These are phyloP conservation scores for Cucumis hystrix DNA, from an alignment of 306 rosid genomes.

Conservation along the genomic window DNA sequence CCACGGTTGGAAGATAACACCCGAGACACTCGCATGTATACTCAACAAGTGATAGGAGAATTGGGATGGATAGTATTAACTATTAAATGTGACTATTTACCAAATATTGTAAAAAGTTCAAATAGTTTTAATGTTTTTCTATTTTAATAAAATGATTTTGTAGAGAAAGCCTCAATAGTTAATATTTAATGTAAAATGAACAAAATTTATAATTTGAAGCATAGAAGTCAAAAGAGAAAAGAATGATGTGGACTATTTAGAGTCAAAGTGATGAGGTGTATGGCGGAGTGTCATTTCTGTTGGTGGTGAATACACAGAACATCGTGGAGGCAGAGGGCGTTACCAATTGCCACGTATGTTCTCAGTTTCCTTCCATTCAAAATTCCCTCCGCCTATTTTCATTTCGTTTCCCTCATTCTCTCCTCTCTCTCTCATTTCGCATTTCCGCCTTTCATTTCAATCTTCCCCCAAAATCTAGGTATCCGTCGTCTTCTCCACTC, in stretches of 20 bases:
- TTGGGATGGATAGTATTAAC: too few relatives aligned
- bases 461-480: slow-evolving; percentile 8
- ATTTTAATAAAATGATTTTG: too few relatives aligned
- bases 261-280: neutral
- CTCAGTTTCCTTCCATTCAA: neutral
- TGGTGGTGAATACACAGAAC: neutral
- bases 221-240: neutral
- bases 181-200: neutral
- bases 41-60: too few relatives aligned
- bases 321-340: slow-evolving; percentile 13
- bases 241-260: neutral
- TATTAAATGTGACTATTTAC: too few relatives aligned
- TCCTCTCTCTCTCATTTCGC: neutral
- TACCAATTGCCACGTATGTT: slow-evolving; percentile 26
- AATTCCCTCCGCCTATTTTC: neutral
- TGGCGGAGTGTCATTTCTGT: neutral
- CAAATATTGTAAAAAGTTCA: too few relatives aligned
- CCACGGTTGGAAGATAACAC: neutral
- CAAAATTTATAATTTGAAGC: neutral
- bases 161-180: too few relatives aligned
- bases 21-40: too few relatives aligned
- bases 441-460: neutral
- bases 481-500: neutral
- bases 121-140: too few relatives aligned
- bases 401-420: neutral